Evolutionary conservation across 331 rosid genomes (phyloP), one percentile per base, ranked within the genome.

Genomic region (Spiraea crenata): DNA sequence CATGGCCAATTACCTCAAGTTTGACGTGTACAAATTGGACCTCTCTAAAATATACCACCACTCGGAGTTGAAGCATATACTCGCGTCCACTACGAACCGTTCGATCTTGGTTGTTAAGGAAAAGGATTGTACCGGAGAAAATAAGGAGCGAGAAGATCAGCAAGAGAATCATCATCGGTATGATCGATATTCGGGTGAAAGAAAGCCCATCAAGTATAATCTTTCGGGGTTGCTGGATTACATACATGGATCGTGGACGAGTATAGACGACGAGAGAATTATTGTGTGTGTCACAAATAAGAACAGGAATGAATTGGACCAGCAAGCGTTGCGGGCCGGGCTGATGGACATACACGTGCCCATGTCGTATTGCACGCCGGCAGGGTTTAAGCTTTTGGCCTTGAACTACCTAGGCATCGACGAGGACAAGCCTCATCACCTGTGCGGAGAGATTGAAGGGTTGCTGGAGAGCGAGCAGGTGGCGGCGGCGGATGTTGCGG

Each of bases 231-330:
- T 86, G 14, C 72, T 77, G 6, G 84, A 86, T 59, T 74, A 68
- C 67, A 82, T 86, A 60, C 88, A 89, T 63, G 89, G 87, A 0
- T 69, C 82, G 48, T 86, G 95, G 95, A 76, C 95, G n/a, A 79
- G 87, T 47, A 57, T 82, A 8, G 89, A 86, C 17, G 91, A 84
- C 15, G 91, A 88, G 56, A 20, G 91, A 35, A 80, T 88, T 11
- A 54, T 88, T 13, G 61, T 86, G 9, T 84, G 86, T 47, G 86
- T 91, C 0, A 89, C 95, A 1, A 89, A 86, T 8, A 81, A 86
- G 31, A 25, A 25, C 59, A 66, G 17, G 48, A 90, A 89, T 3
- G 73, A 52, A 65, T 57, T 86, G 1, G 91, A 88, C 5, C 74
- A 84, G 0, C 89, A 89, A 0, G 57, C 86, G 76, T 42, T 87